A percentile compares a stretch with the other conserved stretches of the same genome.
phyloP scores from a whole-genome alignment of 2,329 filamentous ascomycete genomes.

The Davidsoniella virescens region DNA sequence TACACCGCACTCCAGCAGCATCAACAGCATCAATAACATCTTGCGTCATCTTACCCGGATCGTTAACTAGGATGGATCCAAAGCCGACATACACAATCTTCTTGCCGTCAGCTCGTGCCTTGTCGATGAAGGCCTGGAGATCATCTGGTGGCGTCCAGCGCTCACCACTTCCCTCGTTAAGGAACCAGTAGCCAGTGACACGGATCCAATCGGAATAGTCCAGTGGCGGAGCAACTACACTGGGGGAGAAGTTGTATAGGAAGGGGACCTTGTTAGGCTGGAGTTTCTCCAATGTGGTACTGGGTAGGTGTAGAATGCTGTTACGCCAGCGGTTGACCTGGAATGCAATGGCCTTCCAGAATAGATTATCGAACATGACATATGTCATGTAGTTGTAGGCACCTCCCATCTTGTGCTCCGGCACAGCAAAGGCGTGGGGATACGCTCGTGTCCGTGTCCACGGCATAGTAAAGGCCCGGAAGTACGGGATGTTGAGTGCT shows the following conservation, averaged over 20 bases:
- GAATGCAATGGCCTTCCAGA: constrained; percentile 83
- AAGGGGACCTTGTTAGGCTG: constrained; percentile 97
- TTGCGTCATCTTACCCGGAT: constrained; percentile 73
- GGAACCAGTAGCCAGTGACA: constrained; percentile 95
- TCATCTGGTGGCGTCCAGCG: constrained; percentile 58
- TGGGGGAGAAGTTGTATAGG: constrained; percentile 90
- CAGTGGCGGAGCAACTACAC: constrained; percentile 80
- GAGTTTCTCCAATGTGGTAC: constrained; percentile 76
- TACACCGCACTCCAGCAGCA: constrained; percentile 85
- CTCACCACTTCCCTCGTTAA: constrained; percentile 51
- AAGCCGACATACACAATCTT: constrained; percentile 96
- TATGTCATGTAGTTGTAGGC: constrained; percentile 93
- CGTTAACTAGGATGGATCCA: constrained; percentile 84
- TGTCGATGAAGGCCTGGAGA: constrained; percentile 65
- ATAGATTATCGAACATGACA: constrained; percentile 88
- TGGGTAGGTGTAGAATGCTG: constrained; percentile 58
- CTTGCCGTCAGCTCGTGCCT: constrained; percentile 65
- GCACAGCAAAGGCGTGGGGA: constrained; percentile 88
- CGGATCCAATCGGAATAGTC: constrained; percentile 97
- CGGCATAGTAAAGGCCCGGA: constrained; percentile 95
- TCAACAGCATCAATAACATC: constrained; percentile 85
- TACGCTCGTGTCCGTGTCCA: constrained; percentile 95
- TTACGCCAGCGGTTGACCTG: constrained; percentile 92
- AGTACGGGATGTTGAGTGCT: constrained; percentile 82
- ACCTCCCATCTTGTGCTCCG: constrained; percentile 85